These are phyloP conservation scores for Lactifluus pinguis DNA, from an alignment of 768 basidiomycete genomes.

Conservation along the genomic window DNA sequence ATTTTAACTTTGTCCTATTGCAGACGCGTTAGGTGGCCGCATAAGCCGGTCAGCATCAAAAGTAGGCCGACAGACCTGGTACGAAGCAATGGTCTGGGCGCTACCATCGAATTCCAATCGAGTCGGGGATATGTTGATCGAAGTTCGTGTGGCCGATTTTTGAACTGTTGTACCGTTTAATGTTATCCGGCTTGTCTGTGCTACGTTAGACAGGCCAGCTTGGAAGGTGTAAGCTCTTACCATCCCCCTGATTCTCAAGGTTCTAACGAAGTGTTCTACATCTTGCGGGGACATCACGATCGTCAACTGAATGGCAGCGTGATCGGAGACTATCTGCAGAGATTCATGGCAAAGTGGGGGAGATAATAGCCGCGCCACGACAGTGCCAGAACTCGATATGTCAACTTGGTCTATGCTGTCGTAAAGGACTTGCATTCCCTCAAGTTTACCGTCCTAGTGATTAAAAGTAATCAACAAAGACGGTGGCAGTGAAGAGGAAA, in stretches of 20 bases:
- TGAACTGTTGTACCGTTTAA: conserved; percentile 6
- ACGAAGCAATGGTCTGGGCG: conserved; percentile 6
- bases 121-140: conserved; percentile 11
- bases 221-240: neutral
- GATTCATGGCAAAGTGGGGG: conserved; percentile 9
- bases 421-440: conserved; percentile 10
- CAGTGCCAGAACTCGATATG: conserved; percentile 8
- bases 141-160: conserved; percentile 6
- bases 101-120: conserved; percentile 14
- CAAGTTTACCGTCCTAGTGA: conserved; percentile 13
- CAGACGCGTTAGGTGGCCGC: neutral
- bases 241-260: conserved; percentile 6
- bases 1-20: conserved; percentile 15
- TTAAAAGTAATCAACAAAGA: neutral
- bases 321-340: neutral
- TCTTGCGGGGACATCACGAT: neutral
- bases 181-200: conserved; percentile 2
- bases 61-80: conserved; percentile 13
- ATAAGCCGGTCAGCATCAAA: conserved; percentile 6
- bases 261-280: conserved; percentile 1
- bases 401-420: conserved; percentile 1
- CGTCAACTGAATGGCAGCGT: neutral
- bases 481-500: neutral
- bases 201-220: neutral
- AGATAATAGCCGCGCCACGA: neutral